These are phyloP conservation scores for Punica granatum DNA, from an alignment of 345 rosid genomes.

Conservation along the genomic window DNA sequence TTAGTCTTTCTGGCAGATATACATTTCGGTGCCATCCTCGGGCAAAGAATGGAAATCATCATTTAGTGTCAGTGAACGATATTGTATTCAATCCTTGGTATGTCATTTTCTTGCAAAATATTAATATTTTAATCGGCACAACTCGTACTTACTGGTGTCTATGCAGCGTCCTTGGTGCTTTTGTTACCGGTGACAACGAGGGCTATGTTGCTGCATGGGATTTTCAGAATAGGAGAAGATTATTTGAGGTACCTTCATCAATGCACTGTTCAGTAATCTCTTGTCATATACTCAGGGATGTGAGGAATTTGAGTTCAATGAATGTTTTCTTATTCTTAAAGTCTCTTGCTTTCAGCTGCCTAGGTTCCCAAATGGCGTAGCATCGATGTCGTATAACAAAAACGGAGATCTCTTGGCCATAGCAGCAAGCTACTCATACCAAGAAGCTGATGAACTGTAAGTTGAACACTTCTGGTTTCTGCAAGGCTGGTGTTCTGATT, in stretches of 20 bases:
- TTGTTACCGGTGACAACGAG: conserved; percentile 72
- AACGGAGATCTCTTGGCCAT: conserved; percentile 63
- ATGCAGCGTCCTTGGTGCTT: conserved; percentile 43
- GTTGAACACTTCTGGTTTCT: conserved; percentile 9
- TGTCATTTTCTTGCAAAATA: conserved; percentile 18
- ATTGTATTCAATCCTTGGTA: conserved; percentile 60
- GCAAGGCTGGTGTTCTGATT: neutral
- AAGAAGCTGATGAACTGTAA: conserved; percentile 65
- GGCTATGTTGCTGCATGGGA: conserved; percentile 70
- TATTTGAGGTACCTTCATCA: conserved; percentile 47
- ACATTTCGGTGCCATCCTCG: conserved; percentile 73
- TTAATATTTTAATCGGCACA: conserved; percentile 1
- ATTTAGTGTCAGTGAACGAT: conserved; percentile 58
- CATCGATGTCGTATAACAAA: conserved; percentile 52
- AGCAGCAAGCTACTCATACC: conserved; percentile 64
- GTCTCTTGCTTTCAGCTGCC: conserved; percentile 48
- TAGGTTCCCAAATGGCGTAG: conserved; percentile 58
- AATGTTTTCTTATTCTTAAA: neutral
- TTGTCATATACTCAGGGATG: neutral
- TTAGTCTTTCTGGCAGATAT: conserved; percentile 37
- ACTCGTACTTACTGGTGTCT: conserved; percentile 10
- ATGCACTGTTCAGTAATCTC: neutral
- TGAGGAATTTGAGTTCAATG: neutral
- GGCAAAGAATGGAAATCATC: conserved; percentile 45
- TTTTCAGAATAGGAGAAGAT: conserved; percentile 52